Evolutionary conservation across 78 protist species (phyloP), one percentile per base, ranked within the genome.

Genomic region (Dictyostelium capitatum): DNA sequence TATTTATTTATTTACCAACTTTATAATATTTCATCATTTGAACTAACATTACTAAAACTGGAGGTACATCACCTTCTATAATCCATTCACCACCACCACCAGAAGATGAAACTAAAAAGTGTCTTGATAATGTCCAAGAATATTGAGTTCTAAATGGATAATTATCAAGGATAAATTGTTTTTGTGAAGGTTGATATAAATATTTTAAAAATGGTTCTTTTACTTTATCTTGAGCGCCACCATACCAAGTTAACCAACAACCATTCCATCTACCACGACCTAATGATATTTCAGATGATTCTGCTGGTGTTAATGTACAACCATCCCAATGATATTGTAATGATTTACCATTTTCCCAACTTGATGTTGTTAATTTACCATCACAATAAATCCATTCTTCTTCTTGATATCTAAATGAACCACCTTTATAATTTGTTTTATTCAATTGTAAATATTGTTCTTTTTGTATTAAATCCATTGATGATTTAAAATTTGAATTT

Each of bases 191-290:
- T 50, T 87, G 93, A 65, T 87, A 77, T 1, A 87, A 69, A 50
- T 77, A 87, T 64, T 85, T 85, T 1, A 85, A 74, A 51, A 62
- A 85, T 3, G 93, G 82, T 25, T 87, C 93, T 48, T 84, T 84
- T 0, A 62, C 15, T 6, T 32, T 28, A 8, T 77, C 79, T n/a
- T 30, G 14, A 17, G 23, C 70, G 20, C 46, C 85, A 19, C 84
- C 17, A 41, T 87, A 87, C 93, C 93, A 87, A 2, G 93, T 77
- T 57, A 87, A 43, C 85, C 83, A 87, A 8, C 77, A 83, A n/a
- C 93, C 93, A 51, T 87, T 87, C 93, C 93, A 87, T 59, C 93
- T 51, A 5, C 93, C 93, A n/a, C 51, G 67, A 30, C 93, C 93
- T 1, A 64, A 54, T 9, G 83, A 64, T 1, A 57, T 6, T 19